Percentiles rank a stretch among this genome's conserved stretches.
Conservation (phyloP, 164 flowering plant genomes). For the Liquidambar formosana region DNA sequence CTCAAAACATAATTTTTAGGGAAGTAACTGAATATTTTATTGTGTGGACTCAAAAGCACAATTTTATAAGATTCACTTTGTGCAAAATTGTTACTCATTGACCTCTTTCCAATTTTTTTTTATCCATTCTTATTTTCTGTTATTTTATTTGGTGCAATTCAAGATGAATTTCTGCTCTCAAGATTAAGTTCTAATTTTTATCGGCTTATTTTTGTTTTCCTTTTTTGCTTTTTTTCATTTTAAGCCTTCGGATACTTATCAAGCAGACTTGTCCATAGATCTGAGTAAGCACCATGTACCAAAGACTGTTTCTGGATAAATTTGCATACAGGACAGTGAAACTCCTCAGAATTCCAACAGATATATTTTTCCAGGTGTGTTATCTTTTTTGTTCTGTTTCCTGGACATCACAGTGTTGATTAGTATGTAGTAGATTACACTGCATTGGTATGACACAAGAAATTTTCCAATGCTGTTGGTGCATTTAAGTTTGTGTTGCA, state of each 20-base stretch:
- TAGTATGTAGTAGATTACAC: too few relatives aligned
- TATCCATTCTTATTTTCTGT: not conserved
- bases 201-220: too few relatives aligned
- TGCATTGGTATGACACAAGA: too few relatives aligned
- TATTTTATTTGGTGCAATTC: too few relatives aligned
- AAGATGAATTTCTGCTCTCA: not conserved
- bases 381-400: not conserved
- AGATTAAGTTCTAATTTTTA: too few relatives aligned
- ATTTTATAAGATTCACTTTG: not conserved
- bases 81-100: not conserved
- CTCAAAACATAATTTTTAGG: too few relatives aligned
- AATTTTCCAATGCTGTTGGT: too few relatives aligned
- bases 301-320: constrained; percentile 67
- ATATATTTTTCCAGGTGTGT: constrained; percentile 79
- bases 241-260: constrained; percentile 91
- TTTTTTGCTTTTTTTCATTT: too few relatives aligned
- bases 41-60: too few relatives aligned
- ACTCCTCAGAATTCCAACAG: constrained; percentile 81
- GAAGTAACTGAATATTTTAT: too few relatives aligned
- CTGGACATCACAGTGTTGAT: too few relatives aligned
- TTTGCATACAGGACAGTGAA: constrained; percentile 86
- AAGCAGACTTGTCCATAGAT: constrained; percentile 72
- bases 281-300: constrained; percentile 85
- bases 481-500: too few relatives aligned
- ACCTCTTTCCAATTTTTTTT: not conserved